Evolutionary conservation across 345 rosid species (phyloP), one percentile per base, ranked within the genome.

Genomic region (Syzygium jambos): DNA sequence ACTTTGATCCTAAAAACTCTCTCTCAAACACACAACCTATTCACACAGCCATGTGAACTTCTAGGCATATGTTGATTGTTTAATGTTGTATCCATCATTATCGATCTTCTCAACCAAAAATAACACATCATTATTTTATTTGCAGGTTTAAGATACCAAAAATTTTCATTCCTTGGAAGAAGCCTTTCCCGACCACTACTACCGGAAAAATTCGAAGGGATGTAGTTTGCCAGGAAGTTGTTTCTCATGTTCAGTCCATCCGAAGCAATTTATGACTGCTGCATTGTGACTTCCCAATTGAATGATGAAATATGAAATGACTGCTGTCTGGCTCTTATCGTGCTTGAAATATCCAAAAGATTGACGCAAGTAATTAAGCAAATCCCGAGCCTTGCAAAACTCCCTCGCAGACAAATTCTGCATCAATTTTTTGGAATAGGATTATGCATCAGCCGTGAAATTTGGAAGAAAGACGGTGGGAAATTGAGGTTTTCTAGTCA

Each of bases 121-220:
- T 85, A 84, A 4, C 80, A n/a, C 5, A 13, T 51, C 29, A 61
- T 22, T 80, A n/a, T 25, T 87, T n/a, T 46, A 17, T 87, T 91
- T 89, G 89, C 94, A 97, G 98, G 92, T 94, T 94, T 89, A 95
- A 97, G 91, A 91, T 92, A 85, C 99, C 98, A n/a, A 95, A 92
- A 91, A 38, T 63, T 49, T 96, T 94, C 89, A 63, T 94, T 53
- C n/a, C 54, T 30, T 93, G 98, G 98, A 91, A 86, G 90, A 94
- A 92, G 59, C 95, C 92, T 86, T 95, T 95, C 88, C 98, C 98
- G 13, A 78, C 90, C 61, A 95, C 98, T 65, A 89, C 92, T 53
- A 93, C 94, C 27, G 98, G 98, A 80, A 96, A 95, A 90, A 89
- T 96, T 86, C 92, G 89, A 91, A 92, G 98, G 91, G 97, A 93